Evolutionary conservation across 768 basidiomycete species (phyloP), one percentile per base, ranked within the genome.

Genomic region (Mycena amicta): DNA sequence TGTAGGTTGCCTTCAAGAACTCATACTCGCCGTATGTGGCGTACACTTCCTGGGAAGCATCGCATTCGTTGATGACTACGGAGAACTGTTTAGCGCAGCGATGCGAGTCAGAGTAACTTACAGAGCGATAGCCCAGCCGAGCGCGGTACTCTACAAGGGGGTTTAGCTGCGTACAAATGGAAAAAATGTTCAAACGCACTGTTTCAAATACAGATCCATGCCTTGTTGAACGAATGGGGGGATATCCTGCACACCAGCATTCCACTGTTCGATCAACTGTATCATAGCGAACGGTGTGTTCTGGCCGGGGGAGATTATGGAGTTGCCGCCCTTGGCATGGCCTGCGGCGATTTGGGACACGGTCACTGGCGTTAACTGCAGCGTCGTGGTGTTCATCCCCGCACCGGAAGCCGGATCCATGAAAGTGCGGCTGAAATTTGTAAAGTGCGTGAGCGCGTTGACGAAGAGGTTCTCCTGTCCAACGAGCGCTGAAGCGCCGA

Each of bases 401-500:
- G 41, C 11, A 22, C 20, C 20, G 20, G 41, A 20, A 5, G 13
- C 41, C 11, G 41, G 20, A 8, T 37, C 22, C 20, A 23, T 39
- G 55, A 73, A 68, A 0, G 67, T 61, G 25, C 54, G 46, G 2
- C 68, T 71, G 56, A 72, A 73, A 33, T 72, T 67, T 29, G 56
- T 68, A 55, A 68, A 76, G 16, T 70, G 65, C 8, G 57, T 55
- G 55, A 71, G 73, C 0, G 73, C 72, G 15, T 70, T 65, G 31
- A 69, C 51, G 57, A 72, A 77, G 12, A 59, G 59, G 4, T 64
- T 62, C 4, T 68, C 66, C 2, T 67, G 64, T 4, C 67, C 71
- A 12, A 55, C 55, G 30, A 76, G 70, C 16, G 74, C 72, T 37
- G 75, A 74, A 15, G 68, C 69, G 53, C 74, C 69, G 58, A 77